phyloP scores from a whole-genome alignment of 495 filamentous ascomycete genomes.

The Gamarada debralockiae region DNA sequence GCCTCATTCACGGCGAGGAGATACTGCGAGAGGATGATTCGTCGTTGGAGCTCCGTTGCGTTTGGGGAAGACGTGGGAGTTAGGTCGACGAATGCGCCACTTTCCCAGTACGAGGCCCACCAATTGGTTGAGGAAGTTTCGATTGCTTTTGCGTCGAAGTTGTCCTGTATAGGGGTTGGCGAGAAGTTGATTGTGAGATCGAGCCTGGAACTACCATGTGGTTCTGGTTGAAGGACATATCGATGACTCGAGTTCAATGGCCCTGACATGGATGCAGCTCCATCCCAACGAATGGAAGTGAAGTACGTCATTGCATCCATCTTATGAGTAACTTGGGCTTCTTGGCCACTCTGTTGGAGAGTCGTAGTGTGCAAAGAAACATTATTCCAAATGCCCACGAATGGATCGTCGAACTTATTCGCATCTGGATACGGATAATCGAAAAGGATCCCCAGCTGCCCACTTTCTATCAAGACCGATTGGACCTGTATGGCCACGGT shows the following conservation, averaged over 20 bases:
- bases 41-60: conserved; percentile 44
- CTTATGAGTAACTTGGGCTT: conserved; percentile 41
- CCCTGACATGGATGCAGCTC: conserved; percentile 30
- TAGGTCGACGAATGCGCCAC: conserved; percentile 45
- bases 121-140: conserved; percentile 30
- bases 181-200: conserved; percentile 11
- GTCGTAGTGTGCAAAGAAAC: conserved; percentile 39
- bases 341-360: conserved; percentile 20
- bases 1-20: conserved; percentile 44
- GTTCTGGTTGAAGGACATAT: conserved; percentile 33
- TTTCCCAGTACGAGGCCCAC: conserved; percentile 42
- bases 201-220: background rate
- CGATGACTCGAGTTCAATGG: conserved; percentile 36
- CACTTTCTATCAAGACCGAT: conserved; percentile 32
- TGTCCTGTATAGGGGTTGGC: background rate
- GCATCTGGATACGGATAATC: conserved; percentile 46
- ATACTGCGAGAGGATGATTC: conserved; percentile 47
- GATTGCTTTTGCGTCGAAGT: conserved; percentile 28
- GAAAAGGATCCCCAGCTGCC: conserved; percentile 41
- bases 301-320: conserved; percentile 42
- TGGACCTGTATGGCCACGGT: conserved; percentile 41
- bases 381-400: conserved; percentile 41
- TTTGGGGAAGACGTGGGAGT: conserved; percentile 30
- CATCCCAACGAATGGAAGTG: conserved; percentile 35
- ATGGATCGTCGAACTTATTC: conserved; percentile 35